Conservation (phyloP, 208 protist species). For the Porcisia hertigi region DNA sequence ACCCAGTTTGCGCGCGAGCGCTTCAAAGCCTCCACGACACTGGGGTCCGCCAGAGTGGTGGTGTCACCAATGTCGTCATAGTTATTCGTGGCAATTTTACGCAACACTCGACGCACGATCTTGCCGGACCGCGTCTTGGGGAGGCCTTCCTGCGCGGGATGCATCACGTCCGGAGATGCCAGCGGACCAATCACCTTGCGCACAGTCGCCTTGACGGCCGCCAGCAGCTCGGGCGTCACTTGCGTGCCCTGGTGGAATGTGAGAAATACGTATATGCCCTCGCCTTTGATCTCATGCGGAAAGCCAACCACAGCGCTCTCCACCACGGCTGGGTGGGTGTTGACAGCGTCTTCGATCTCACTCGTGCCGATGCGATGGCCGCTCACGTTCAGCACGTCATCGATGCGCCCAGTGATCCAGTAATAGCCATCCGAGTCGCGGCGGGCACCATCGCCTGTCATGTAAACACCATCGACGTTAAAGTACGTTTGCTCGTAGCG, state of each 20-base stretch:
- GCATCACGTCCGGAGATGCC: conserved; percentile 93
- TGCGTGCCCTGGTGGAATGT: conserved; percentile 79
- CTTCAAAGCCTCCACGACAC: conserved; percentile 83
- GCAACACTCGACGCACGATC: conserved; percentile 97
- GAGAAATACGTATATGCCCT: conserved; percentile 95
- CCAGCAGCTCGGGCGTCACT: conserved; percentile 57
- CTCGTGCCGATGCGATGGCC: conserved; percentile 97
- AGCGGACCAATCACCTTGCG: conserved; percentile 94
- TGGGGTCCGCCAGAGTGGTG: conserved; percentile 90
- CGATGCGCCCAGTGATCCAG: conserved; percentile 97
- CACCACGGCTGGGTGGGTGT: conserved; percentile 76
- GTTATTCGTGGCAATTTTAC: conserved; percentile 93
- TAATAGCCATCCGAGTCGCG: conserved; percentile 97
- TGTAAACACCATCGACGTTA: conserved; percentile 93
- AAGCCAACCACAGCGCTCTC: conserved; percentile 96
- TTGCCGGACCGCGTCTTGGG: conserved; percentile 98
- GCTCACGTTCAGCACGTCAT: conserved; percentile 97
- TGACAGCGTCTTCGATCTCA: conserved; percentile 96
- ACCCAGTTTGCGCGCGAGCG: conserved; percentile 76
- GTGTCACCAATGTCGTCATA: conserved; percentile 91
- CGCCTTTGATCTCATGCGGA: conserved; percentile 95
- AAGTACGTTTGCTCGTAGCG: conserved; percentile 95
- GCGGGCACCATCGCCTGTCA: conserved; percentile 95
- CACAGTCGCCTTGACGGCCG: conserved; percentile 73
- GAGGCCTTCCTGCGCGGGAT: conserved; percentile 74